Evolutionary conservation across 2,329 filamentous ascomycete genomes (phyloP).

Genomic region (Knufia petricola): DNA sequence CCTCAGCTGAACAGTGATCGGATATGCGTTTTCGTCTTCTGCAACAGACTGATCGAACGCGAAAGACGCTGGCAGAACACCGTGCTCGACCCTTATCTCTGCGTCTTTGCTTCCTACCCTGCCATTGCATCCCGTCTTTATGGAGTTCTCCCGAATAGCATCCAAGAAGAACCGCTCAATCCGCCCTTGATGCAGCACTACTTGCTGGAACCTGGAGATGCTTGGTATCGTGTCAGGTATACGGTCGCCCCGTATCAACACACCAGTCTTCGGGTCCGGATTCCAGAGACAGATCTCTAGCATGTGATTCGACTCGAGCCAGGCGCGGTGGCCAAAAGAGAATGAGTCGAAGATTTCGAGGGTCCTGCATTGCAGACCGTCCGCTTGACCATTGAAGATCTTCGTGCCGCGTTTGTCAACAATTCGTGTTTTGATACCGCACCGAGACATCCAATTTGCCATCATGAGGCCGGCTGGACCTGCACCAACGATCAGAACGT

Average conservation of each 20-base stretch:
- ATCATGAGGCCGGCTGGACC: constrained; percentile 42
- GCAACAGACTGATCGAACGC: constrained; percentile 43
- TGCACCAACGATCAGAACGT: constrained; percentile 44
- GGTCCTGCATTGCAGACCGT: constrained; percentile 55
- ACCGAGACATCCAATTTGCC: constrained; percentile 42
- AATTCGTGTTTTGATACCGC: constrained; percentile 41
- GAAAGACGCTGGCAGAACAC: constrained; percentile 48
- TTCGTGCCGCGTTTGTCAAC: constrained; percentile 36
- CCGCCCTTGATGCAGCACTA: constrained; percentile 61
- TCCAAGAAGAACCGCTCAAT: constrained; percentile 60
- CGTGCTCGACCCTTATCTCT: constrained; percentile 50
- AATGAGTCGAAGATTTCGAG: constrained; percentile 67
- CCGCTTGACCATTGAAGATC: constrained; percentile 35
- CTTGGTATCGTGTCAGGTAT: constrained; percentile 55
- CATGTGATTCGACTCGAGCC: constrained; percentile 60
- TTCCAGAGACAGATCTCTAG: constrained; percentile 56
- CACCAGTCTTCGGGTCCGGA: constrained; percentile 46
- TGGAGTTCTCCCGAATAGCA: constrained; percentile 45
- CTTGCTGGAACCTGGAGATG: constrained; percentile 54
- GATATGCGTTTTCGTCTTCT: constrained; percentile 44
- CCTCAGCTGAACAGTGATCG: constrained; percentile 50
- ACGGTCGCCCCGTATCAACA: constrained; percentile 48
- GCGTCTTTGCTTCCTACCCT: neutral
- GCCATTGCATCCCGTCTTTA: neutral
- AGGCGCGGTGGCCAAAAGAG: constrained; percentile 53